These are phyloP conservation scores for Chloranthus sessilifolius DNA, from an alignment of 164 flowering plant genomes.

Conservation along the genomic window DNA sequence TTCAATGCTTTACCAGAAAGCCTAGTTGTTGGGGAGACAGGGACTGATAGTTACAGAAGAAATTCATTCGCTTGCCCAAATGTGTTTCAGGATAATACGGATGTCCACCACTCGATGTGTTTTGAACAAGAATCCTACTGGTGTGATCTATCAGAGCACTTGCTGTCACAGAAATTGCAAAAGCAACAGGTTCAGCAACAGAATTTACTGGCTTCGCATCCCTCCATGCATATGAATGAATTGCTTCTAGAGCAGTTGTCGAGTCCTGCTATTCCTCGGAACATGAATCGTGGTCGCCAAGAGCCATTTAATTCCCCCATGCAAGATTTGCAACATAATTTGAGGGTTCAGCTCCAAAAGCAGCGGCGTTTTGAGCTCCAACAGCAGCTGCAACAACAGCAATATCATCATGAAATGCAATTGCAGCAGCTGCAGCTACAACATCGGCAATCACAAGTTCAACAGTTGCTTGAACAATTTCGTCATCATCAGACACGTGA, in stretches of 20 bases:
- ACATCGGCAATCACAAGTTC: constrained; percentile 62
- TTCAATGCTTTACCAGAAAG: constrained; percentile 34
- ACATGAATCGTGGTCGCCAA: constrained; percentile 29
- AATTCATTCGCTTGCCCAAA: constrained; percentile 28
- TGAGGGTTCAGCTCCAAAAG: constrained; percentile 48
- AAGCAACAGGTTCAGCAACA: constrained; percentile 56
- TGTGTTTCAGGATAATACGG: constrained; percentile 33
- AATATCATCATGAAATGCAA: constrained; percentile 29
- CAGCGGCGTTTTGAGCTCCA: constrained; percentile 44
- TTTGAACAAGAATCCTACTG: constrained; percentile 39
- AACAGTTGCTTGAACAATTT: constrained; percentile 55
- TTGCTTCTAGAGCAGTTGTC: constrained; percentile 42
- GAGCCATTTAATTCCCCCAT: constrained; percentile 34
- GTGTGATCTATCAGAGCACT: constrained; percentile 45
- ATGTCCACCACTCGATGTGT: constrained; percentile 30
- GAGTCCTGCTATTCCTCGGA: constrained; percentile 17
- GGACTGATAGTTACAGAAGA: constrained; percentile 45
- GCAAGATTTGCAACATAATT: constrained; percentile 48
- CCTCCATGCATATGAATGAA: constrained; percentile 30
- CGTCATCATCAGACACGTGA: constrained; percentile 48
- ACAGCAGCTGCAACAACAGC: constrained; percentile 28
- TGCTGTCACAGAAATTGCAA: constrained; percentile 44
- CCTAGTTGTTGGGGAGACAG: constrained; percentile 36
- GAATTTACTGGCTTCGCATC: constrained; percentile 28
- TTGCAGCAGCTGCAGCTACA: constrained; percentile 44